A percentile compares a stretch with the other conserved stretches of the same genome.
Conservation (phyloP, 2,329 filamentous ascomycete genomes). For the Beauveria caledonica region DNA sequence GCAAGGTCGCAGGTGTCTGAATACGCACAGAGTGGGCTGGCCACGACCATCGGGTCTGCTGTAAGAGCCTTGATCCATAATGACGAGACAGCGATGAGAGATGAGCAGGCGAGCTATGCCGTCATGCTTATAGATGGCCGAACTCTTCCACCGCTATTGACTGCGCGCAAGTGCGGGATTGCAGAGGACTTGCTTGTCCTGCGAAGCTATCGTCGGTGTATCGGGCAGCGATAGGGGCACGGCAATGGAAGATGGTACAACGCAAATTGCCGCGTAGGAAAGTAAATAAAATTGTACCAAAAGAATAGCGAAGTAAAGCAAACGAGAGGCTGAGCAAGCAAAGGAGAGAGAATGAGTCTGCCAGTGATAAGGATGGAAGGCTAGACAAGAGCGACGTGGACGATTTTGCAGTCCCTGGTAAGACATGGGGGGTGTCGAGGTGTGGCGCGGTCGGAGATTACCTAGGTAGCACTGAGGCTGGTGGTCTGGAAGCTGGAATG, state of each 20-base stretch:
- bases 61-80: slow-evolving; percentile 11
- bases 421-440: slow-evolving; percentile 1
- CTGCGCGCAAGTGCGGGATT: not conserved
- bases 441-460: slow-evolving; percentile 6
- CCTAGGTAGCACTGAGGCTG: not conserved
- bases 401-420: not conserved
- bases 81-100: not conserved
- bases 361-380: not conserved
- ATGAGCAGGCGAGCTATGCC: not conserved
- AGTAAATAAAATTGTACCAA: not conserved
- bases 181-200: not conserved
- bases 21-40: slow-evolving; percentile 9
- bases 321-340: not conserved
- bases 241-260: not conserved
- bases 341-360: not conserved
- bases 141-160: not conserved
- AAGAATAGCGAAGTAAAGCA: not conserved
- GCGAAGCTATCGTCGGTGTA: not conserved
- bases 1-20: not conserved
- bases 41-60: slow-evolving; percentile 11
- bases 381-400: slow-evolving; percentile 3
- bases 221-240: not conserved
- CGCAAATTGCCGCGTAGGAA: not conserved
- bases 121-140: not conserved
- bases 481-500: not conserved